Evolutionary conservation across 2,329 filamentous ascomycete species (phyloP).

Genomic region (Monosporascus sp.): DNA sequence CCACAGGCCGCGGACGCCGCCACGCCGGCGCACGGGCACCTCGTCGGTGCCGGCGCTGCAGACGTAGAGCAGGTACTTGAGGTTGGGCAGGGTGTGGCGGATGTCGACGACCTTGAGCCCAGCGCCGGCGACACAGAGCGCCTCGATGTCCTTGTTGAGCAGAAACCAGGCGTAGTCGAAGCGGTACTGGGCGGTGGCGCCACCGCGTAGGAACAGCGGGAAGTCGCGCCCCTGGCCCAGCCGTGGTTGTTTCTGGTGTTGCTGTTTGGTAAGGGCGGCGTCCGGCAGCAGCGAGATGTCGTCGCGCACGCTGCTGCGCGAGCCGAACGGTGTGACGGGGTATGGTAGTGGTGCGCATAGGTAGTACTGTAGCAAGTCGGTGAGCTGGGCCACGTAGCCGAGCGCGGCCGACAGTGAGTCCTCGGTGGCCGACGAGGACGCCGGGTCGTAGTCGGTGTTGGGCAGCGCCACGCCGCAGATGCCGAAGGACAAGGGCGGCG

Average conservation of each 20-base stretch:
- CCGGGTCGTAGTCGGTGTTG: conserved; percentile 67
- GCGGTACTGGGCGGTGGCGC: conserved; percentile 70
- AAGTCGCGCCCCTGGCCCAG: conserved; percentile 50
- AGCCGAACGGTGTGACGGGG: conserved; percentile 65
- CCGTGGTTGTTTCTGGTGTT: conserved; percentile 26
- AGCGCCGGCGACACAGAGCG: conserved; percentile 51
- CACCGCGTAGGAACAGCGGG: conserved; percentile 65
- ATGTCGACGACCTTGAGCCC: conserved; percentile 82
- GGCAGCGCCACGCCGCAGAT: conserved; percentile 75
- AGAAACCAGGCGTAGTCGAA: conserved; percentile 96
- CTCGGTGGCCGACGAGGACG: conserved; percentile 46
- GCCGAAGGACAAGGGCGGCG: conserved; percentile 67
- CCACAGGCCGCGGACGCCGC: conserved; percentile 55
- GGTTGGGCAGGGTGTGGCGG: conserved; percentile 83
- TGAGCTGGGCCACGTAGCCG: conserved; percentile 71
- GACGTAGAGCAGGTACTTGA: conserved; percentile 89
- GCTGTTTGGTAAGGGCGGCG: conserved; percentile 20
- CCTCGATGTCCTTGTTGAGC: conserved; percentile 92
- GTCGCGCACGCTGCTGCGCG: conserved; percentile 62
- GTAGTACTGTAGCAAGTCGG: conserved; percentile 75
- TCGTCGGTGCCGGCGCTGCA: conserved; percentile 71
- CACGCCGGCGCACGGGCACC: conserved; percentile 55
- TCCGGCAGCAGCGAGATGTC: conserved; percentile 43
- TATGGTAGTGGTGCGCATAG: conserved; percentile 76
- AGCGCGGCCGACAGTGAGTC: conserved; percentile 75